phyloP scores from a whole-genome alignment of 2,329 filamentous ascomycete species.

The Gnomoniopsis smithogilvyi region DNA sequence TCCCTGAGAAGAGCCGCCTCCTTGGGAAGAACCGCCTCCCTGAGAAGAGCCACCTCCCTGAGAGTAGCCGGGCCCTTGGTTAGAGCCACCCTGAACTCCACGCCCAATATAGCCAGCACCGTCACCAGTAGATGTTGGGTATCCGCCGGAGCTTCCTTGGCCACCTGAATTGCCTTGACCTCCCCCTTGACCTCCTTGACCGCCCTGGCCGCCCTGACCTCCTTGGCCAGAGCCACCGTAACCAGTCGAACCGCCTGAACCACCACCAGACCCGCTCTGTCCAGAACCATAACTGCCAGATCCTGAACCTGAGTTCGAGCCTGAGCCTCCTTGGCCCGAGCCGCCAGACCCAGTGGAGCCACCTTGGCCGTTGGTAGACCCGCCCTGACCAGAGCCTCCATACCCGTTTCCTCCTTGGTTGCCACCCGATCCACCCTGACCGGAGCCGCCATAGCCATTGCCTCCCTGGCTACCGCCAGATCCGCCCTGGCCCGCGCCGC shows the following conservation, averaged over 20 bases:
- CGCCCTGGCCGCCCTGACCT: too few relatives aligned
- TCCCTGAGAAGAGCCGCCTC: background rate
- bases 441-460: background rate
- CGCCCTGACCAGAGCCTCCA: background rate
- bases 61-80: too few relatives aligned
- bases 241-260: background rate
- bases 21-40: background rate
- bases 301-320: background rate
- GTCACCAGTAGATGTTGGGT: background rate
- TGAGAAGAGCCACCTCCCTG: background rate
- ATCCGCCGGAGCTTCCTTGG: background rate
- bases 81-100: background rate
- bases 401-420: background rate
- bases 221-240: background rate
- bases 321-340: background rate
- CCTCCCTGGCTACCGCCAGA: background rate
- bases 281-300: background rate
- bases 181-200: background rate
- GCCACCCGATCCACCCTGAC: background rate
- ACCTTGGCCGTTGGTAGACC: background rate
- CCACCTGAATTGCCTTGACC: too few relatives aligned
- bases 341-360: background rate
- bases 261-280: background rate
- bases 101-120: background rate
- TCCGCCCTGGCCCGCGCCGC: background rate